These are phyloP conservation scores for Aspergillus leporis DNA, from an alignment of 495 filamentous ascomycete species.

Conservation along the genomic window DNA sequence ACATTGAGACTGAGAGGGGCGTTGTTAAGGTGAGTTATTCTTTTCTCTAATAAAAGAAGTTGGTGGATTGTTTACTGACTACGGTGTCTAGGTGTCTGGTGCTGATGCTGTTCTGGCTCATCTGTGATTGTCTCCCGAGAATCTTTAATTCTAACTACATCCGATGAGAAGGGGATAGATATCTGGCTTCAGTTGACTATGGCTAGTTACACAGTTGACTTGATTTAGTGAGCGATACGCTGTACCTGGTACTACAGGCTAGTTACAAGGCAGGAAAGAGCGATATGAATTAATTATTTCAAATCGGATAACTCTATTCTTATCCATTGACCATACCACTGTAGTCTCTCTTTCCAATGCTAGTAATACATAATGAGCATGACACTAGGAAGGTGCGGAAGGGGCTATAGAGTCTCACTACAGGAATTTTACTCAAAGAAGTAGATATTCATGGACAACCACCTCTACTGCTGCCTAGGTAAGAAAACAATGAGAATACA, in stretches of 20 bases:
- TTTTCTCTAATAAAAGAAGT: constrained; percentile 9
- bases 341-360: too few species aligned
- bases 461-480: too few species aligned
- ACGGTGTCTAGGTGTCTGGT: constrained; percentile 56
- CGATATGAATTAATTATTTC: background rate
- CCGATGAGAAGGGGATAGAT: background rate
- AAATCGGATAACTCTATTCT: background rate
- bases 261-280: background rate
- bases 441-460: too few species aligned
- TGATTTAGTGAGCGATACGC: background rate
- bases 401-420: too few species aligned
- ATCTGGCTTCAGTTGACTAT: background rate
- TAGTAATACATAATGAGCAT: too few species aligned
- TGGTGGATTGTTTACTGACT: constrained; percentile 4
- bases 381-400: too few species aligned
- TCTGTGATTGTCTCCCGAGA: constrained; percentile 19
- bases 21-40: constrained; percentile 38
- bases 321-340: background rate
- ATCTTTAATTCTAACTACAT: background rate
- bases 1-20: constrained; percentile 69
- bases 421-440: too few species aligned
- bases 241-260: background rate
- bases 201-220: background rate
- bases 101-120: constrained; percentile 65
- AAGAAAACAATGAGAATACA: too few species aligned